Evolutionary conservation across 495 filamentous ascomycete genomes (phyloP), one percentile per base, ranked within the genome.

Genomic region (Neurospora sp.): DNA sequence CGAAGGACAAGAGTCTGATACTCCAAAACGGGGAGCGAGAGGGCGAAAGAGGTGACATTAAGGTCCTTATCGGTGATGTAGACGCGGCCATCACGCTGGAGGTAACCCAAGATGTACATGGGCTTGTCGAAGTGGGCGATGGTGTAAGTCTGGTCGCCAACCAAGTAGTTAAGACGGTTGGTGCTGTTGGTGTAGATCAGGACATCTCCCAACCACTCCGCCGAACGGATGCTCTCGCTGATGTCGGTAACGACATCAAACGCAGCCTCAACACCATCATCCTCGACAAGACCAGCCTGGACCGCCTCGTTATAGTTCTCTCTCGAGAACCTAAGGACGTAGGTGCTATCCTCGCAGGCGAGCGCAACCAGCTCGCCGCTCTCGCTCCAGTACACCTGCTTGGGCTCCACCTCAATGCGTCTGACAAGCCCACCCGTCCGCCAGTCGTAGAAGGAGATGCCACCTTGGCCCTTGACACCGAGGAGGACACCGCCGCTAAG

Each of bases 141-240:
- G n/a, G 96, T 97, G 87, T 98, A 97, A 39, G 94, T 96, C 82
- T 98, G 94, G 82, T 98, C 96, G 70, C 96, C 96, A 41, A 99
- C 96, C 27, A 99, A 89, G 82, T 98, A 98, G 86, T 98, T 99
- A 73, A 99, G 84, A 70, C 96, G 92, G 87, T 98, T 98, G 37
- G 94, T 97, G 76, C 89, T 91, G 85, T 94, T 98, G 38, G 96
- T 98, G 86, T 98, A 99, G 79, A 98, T 94, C 85, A 99, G 96
- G 83, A 94, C 97, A 81, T 99, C 96, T 35, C 96, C 96, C 72
- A 99, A 91, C 96, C 96, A 99, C 83, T 96, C 90, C 65, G 94
- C 96, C n/a, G 96, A 97, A 68, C 92, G 91, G 61, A 98, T 93
- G 74, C 90, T 92, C 83, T 99, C 96, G 73, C 92, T 94, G 80